Evolutionary conservation across 1,284 basidiomycete species (phyloP).

Genomic region (Ceratorhiza oryzae-sativae): DNA sequence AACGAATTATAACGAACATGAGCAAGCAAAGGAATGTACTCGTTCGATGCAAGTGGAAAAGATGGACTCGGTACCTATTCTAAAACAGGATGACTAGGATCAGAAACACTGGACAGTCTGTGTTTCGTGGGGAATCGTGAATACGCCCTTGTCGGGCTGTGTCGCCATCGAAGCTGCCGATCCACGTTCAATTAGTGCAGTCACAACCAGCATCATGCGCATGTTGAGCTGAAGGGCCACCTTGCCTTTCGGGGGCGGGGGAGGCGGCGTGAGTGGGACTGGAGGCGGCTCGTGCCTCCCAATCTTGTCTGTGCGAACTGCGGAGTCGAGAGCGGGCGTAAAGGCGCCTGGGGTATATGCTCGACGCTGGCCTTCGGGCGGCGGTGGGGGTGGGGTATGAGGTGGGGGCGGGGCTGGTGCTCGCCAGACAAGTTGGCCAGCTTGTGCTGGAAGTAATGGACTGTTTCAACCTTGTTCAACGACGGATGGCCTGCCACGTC

Average conservation of each 20-base stretch:
- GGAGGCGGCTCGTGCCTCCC: conserved; percentile 15
- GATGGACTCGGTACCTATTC: no score
- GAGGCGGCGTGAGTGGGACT: not conserved
- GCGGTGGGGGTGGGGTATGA: not conserved
- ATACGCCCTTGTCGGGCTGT: not conserved
- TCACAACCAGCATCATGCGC: not conserved
- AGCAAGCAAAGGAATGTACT: no score
- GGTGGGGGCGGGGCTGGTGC: not conserved
- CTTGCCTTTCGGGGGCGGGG: not conserved
- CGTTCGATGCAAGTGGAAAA: no score
- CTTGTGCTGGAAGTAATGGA: not conserved
- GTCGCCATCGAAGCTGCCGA: not conserved
- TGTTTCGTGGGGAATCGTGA: not conserved
- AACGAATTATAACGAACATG: no score
- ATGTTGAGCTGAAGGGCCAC: not conserved
- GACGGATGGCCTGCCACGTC: not conserved
- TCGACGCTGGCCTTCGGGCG: not conserved
- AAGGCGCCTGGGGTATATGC: no score
- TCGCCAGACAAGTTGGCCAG: not conserved
- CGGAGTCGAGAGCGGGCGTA: no score
- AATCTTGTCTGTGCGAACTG: no score
- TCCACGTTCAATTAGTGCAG: not conserved
- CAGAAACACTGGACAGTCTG: no score
- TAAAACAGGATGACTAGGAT: no score
- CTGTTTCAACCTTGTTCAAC: no score